These are phyloP conservation scores for Actinidia chinensis DNA, from an alignment of 179 eudicot species.

Conservation along the genomic window DNA sequence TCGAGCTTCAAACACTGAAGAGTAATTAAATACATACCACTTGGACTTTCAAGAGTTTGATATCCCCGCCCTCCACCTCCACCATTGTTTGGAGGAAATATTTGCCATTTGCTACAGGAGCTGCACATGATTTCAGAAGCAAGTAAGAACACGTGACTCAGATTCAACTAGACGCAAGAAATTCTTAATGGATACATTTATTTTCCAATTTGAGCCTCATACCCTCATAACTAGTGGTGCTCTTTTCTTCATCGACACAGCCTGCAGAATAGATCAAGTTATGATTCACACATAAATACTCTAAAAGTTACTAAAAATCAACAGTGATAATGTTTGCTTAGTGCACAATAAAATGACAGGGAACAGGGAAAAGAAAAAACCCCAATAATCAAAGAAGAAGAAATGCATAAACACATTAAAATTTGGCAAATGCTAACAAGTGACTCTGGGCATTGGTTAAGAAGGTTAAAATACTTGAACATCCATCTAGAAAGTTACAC, in stretches of 20 bases:
- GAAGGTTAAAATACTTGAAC: too few species aligned
- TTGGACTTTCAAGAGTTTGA: constrained; percentile 51
- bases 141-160: background rate
- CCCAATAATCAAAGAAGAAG: too few species aligned
- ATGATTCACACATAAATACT: too few species aligned
- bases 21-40: constrained; percentile 44
- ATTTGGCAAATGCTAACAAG: too few species aligned
- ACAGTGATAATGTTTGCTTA: too few species aligned
- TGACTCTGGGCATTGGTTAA: too few species aligned
- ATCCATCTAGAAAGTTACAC: too few species aligned
- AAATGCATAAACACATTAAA: too few species aligned
- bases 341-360: too few species aligned
- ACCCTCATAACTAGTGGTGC: constrained; percentile 48
- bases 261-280: too few species aligned
- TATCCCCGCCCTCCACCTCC: constrained; percentile 50
- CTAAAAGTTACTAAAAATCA: too few species aligned
- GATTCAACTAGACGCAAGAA: background rate
- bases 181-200: background rate
- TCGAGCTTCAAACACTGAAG: background rate
- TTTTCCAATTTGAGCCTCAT: constrained; percentile 19
- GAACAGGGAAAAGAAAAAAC: too few species aligned
- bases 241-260: constrained; percentile 30
- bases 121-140: constrained; percentile 40
- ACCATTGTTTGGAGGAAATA: constrained; percentile 58
- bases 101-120: constrained; percentile 60